A percentile compares a stretch with the other conserved stretches of the same genome.
These are phyloP conservation scores for Wallacemonas rigidus DNA, from an alignment of 208 protist genomes.

Conservation along the genomic window DNA sequence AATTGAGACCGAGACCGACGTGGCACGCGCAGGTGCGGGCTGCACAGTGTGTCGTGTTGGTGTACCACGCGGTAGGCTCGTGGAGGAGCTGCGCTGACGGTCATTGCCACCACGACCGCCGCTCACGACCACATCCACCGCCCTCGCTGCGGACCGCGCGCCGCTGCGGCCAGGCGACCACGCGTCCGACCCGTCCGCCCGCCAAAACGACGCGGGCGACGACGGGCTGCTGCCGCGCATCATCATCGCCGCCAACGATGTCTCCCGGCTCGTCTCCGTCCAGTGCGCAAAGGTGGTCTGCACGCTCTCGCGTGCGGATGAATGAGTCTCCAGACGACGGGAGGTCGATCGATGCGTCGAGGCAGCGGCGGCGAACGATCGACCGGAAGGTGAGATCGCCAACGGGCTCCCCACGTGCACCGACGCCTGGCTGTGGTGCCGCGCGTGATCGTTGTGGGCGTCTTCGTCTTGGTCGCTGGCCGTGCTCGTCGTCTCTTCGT, in stretches of 20 bases:
- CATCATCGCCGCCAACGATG: too few species aligned
- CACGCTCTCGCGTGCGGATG: background rate
- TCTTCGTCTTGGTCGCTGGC: background rate
- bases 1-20: background rate
- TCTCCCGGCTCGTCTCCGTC: background rate
- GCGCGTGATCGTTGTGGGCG: background rate
- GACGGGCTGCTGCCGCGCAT: too few species aligned
- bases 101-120: background rate
- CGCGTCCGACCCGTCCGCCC: too few species aligned
- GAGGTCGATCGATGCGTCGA: background rate
- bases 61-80: slow-evolving; percentile 3
- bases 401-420: slow-evolving; percentile 3
- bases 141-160: background rate
- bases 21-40: background rate
- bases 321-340: too few species aligned
- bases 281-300: background rate
- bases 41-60: background rate
- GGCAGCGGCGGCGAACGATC: background rate
- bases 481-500: background rate
- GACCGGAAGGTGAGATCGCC: background rate
- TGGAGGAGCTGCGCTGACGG: background rate
- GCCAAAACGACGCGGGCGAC: too few species aligned
- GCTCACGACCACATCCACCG: background rate
- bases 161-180: background rate
- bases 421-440: background rate